Evolutionary conservation across 352 stramenopile genomes (phyloP), one percentile per base, ranked within the genome.

Genomic region (Phytophthora pinifolia): DNA sequence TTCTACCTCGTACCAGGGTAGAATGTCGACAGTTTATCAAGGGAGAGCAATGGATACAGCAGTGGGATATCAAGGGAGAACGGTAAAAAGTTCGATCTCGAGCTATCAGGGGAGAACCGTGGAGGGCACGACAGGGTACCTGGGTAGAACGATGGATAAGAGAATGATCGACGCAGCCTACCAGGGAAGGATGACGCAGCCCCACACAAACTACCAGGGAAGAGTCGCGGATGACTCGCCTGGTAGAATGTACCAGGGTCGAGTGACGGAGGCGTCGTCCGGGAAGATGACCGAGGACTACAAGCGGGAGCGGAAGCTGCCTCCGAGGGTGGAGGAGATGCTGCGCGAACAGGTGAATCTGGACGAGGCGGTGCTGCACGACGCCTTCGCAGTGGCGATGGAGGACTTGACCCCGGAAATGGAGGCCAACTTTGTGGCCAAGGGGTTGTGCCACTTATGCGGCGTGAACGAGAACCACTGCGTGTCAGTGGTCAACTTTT

Each of bases 401-500:
- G 66, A 86, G 42, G 67, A 83, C 17, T 65, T 85, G 42, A 76
- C 88, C 29, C 44, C 59, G 0, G 74, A 87, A 43, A 57, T 79
- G 35, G 69, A 86, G 54, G 86, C 79, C 63, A 85, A 74, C 60
- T 92, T 92, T 55, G 73, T 92, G 54, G 78, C 79, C 17, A 85
- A 83, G 20, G 79, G 81, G 14, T 36, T 83, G 14, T 92, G 81
- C 44, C 81, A 92, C 22, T 49, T 92, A 30, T 92, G 81, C 44
- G 77, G 72, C 36, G 47, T 65, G 33, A 70, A 45, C 25, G 70
- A 83, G 35, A 70, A 61, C 6, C 62, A 82, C 38, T 72, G 69
- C 29, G 70, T 87, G 17, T 75, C 81, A 2, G 81, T 92, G 2
- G 76, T 89, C 47, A 92, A 88, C 46, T 92, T 92, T 44, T 92